These are phyloP conservation scores for Globisporangium nodosum DNA, from an alignment of 352 stramenopile species.

Conservation along the genomic window DNA sequence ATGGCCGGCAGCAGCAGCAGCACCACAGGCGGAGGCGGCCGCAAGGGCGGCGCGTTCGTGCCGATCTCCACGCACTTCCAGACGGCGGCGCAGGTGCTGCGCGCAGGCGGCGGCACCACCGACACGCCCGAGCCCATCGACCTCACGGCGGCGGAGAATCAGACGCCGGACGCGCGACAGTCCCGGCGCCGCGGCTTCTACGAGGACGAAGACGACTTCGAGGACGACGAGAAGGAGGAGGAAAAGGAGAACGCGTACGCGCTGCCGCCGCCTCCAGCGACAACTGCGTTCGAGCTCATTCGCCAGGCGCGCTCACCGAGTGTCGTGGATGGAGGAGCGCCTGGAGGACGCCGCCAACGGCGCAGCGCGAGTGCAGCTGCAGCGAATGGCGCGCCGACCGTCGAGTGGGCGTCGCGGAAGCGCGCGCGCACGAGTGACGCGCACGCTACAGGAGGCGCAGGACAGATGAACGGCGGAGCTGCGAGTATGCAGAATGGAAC, in stretches of 20 bases:
- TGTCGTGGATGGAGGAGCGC: neutral
- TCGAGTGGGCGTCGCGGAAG: conserved; percentile 8
- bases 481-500: neutral
- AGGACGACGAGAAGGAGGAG: conserved; percentile 2
- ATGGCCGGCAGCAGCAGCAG: neutral
- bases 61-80: conserved; percentile 62
- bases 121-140: conserved; percentile 34
- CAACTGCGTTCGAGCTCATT: conserved; percentile 40
- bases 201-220: conserved; percentile 35
- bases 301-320: conserved; percentile 17
- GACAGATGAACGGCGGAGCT: neutral
- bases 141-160: conserved; percentile 18
- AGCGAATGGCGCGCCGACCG: neutral
- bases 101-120: neutral
- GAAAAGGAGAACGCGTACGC: neutral
- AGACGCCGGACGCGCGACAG: neutral
- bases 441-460: too few relatives aligned
- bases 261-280: neutral
- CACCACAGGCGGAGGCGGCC: neutral
- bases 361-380: neutral
- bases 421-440: neutral
- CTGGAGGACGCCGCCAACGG: conserved; percentile 11
- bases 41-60: conserved; percentile 24
- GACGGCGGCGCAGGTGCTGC: conserved; percentile 14
- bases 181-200: conserved; percentile 29